Percentiles rank a stretch among this genome's conserved stretches.
Evolutionary conservation across 2,329 filamentous ascomycete species (phyloP).

Genomic region (Paecilomyces fulvus): DNA sequence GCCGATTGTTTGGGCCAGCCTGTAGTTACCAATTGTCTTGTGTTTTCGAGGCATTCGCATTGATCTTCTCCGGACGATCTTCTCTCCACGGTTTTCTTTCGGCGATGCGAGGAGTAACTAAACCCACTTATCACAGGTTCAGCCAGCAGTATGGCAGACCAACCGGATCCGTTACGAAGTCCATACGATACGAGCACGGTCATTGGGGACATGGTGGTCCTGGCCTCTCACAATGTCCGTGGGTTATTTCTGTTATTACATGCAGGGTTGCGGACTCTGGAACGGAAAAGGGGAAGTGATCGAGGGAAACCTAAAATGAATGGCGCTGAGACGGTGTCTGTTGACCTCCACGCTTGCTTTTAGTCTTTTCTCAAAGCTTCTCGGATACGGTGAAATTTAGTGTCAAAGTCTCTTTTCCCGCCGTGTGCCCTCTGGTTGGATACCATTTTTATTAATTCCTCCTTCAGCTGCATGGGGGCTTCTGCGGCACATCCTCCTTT

Average conservation of each 20-base stretch:
- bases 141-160: neutral
- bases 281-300: neutral
- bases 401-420: neutral
- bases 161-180: neutral
- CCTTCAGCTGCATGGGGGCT: neutral
- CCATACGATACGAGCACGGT: neutral
- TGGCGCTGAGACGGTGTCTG: neutral
- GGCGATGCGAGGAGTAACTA: neutral
- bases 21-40: neutral
- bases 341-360: neutral
- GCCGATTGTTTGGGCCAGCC: neutral
- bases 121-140: neutral
- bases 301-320: neutral
- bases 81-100: neutral
- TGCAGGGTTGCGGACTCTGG: neutral
- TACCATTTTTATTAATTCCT: neutral
- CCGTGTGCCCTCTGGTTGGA: neutral
- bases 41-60: neutral
- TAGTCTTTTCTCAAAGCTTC: neutral
- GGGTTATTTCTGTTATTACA: neutral
- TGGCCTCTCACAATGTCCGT: neutral
- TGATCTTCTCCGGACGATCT: neutral
- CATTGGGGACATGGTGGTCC: neutral
- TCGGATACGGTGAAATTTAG: neutral
- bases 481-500: neutral